Conservation (phyloP, 306 rosid genomes). For the Sesbania bispinosa region DNA sequence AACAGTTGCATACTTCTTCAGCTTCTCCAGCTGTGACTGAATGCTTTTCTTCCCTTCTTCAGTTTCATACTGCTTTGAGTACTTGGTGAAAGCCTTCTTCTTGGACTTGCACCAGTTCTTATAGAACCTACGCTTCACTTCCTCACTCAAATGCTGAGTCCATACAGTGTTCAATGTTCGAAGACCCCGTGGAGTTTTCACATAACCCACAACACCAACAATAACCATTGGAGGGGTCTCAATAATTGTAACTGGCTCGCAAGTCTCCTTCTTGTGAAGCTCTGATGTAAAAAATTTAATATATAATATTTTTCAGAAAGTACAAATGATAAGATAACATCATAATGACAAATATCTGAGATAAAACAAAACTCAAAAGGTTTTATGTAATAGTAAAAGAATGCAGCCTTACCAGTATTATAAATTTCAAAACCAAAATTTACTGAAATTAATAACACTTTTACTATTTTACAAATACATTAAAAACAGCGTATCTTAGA, state of each 20-base stretch:
- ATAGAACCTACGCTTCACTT: slow-evolving; percentile 71
- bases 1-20: slow-evolving; percentile 69
- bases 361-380: not conserved
- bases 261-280: slow-evolving; percentile 88
- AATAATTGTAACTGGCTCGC: slow-evolving; percentile 79
- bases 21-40: slow-evolving; percentile 64
- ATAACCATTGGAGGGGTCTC: slow-evolving; percentile 86
- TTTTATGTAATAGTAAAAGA: not conserved
- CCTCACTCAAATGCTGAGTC: slow-evolving; percentile 90
- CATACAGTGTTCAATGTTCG: slow-evolving; percentile 73
- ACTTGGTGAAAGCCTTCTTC: slow-evolving; percentile 83
- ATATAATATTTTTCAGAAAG: not conserved
- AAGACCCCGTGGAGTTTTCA: slow-evolving; percentile 89
- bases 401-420: not conserved
- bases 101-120: slow-evolving; percentile 92
- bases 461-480: too few species aligned
- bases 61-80: slow-evolving; percentile 65
- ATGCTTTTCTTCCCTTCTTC: slow-evolving; percentile 75
- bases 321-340: not conserved
- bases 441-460: not conserved
- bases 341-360: not conserved
- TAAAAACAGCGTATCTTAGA: not conserved
- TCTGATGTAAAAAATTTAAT: slow-evolving; percentile 27
- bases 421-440: not conserved
- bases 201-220: slow-evolving; percentile 87